A percentile compares a stretch with the other conserved stretches of the same genome.
Evolutionary conservation across 2,329 filamentous ascomycete genomes (phyloP).

Genomic region (Ophiocordyceps robertsii): DNA sequence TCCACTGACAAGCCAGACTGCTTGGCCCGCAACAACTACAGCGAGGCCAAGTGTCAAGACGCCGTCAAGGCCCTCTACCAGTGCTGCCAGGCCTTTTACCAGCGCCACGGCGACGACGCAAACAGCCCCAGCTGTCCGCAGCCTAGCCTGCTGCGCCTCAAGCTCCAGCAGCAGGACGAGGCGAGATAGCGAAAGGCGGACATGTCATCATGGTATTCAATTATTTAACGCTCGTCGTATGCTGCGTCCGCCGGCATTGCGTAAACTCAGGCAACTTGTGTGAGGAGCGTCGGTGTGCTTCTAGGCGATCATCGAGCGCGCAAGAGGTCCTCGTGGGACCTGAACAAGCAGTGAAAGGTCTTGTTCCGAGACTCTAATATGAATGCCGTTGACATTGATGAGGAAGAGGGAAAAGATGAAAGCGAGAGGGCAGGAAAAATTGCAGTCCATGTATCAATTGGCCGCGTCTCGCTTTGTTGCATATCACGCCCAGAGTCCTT

Average conservation of each 20-base stretch:
- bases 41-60: conserved; percentile 69
- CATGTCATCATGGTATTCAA: conserved; percentile 12
- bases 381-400: conserved; percentile 73
- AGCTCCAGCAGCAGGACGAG: conserved; percentile 62
- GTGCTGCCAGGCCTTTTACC: conserved; percentile 85
- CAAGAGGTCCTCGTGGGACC: conserved; percentile 66
- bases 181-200: conserved; percentile 3
- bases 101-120: conserved; percentile 61
- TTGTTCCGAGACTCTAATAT: conserved; percentile 99
- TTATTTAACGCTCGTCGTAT: conserved; percentile 33
- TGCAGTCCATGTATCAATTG: conserved; percentile 1
- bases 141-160: conserved; percentile 62
- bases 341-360: conserved; percentile 84
- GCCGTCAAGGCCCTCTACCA: conserved; percentile 80
- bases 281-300: conserved; percentile 60
- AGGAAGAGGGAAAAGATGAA: conserved; percentile 18
- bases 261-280: conserved; percentile 52
- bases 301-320: conserved; percentile 98
- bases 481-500: conserved; percentile 8
- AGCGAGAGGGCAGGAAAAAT: conserved; percentile 10
- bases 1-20: conserved; percentile 45
- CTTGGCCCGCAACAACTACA: conserved; percentile 68
- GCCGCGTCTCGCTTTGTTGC: conserved; percentile 10
- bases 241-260: conserved; percentile 27
- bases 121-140: conserved; percentile 77